Base-by-base conservation (phyloP, 192 early-diverging fungal species). In the Phycomyces nitens region DNA sequence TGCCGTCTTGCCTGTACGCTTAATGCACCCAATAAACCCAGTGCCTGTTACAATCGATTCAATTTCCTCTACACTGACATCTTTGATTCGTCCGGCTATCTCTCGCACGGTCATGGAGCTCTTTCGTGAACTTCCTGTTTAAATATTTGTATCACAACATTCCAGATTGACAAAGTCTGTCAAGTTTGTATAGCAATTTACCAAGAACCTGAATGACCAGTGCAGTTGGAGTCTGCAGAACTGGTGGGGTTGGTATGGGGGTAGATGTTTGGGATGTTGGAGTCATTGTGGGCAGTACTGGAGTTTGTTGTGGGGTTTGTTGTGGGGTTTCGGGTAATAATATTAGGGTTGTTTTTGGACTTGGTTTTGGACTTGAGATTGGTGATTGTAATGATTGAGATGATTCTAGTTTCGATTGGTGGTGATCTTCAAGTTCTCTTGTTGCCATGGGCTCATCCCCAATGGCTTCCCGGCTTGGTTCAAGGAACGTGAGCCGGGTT, bases 71-170 rank as follows among this genome's bases (percentile, higher is more conserved):
- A 65, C 55, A 21, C 52, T 24, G 1, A 47, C 44, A 47, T 39
- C 53, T 24, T 52, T 26, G 55, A 80, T 69, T 40, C 69, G 65
- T 18, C 56, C 65, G 41, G 55, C 52, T 1, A 80, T 63, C 40
- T 80, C 79, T 6, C 52, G 55, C 26, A 75, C 38, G 4, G 79
- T 77, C 79, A 80, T 80, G 3, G 79, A 77, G 15, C 73, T 75
- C 29, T 80, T 80, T 52, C 79, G 72, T 10, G 79, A 74, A 70
- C 66, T 72, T 7, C 44, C 44, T 47, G 18, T 14, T n/a, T 14
- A 47, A n/a, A 3, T 47, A 47, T 47, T 14, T n/a, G 44, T n/a
- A 7, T 14, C n/a, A n/a, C n/a, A n/a, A n/a, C n/a, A n/a, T n/a
- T n/a, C n/a, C n/a, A n/a, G n/a, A n/a, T n/a, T n/a, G n/a, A n/a